A percentile compares a stretch with the other conserved stretches of the same genome.
Evolutionary conservation across 2,329 filamentous ascomycete genomes (phyloP).

Genomic region (Aspergillus brasiliensis): DNA sequence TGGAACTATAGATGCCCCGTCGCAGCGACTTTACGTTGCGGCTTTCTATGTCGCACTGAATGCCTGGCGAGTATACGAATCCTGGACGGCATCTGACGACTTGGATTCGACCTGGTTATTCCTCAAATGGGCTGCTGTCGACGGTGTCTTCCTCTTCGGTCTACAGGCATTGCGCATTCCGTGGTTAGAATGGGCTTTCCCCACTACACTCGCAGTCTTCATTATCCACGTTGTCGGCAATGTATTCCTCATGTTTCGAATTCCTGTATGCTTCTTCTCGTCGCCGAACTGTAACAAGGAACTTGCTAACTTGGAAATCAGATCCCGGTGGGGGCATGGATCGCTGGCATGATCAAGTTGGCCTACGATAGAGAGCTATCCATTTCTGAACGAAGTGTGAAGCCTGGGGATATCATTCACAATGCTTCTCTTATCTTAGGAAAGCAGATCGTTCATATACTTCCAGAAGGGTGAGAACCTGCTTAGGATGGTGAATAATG

Average conservation of each 20-base stretch:
- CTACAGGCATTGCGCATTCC: conserved; percentile 88
- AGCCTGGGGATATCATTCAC: conserved; percentile 81
- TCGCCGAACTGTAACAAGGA: conserved; percentile 11
- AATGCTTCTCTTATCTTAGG: conserved; percentile 93
- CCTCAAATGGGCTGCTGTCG: conserved; percentile 88
- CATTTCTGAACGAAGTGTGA: conserved; percentile 90
- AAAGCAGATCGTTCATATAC: conserved; percentile 95
- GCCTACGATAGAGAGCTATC: conserved; percentile 91
- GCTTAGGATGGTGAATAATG: neutral
- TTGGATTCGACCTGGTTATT: conserved; percentile 87
- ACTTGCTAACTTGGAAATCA: conserved; percentile 34
- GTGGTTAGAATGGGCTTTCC: conserved; percentile 89
- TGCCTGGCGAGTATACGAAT: conserved; percentile 87
- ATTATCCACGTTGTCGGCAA: conserved; percentile 71
- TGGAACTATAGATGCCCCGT: conserved; percentile 81
- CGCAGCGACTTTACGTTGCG: conserved; percentile 83
- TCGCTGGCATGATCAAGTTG: conserved; percentile 73
- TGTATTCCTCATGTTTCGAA: conserved; percentile 88
- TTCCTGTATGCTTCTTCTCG: conserved; percentile 61
- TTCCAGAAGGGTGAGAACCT: conserved; percentile 77
- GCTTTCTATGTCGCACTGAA: conserved; percentile 75
- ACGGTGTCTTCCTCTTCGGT: conserved; percentile 83
- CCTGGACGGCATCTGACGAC: conserved; percentile 75
- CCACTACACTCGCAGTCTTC: conserved; percentile 71
- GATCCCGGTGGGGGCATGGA: conserved; percentile 73